Percentiles rank a stretch among this genome's conserved stretches.
Conservation (phyloP, 345 rosid species). For the Combretum micranthum region DNA sequence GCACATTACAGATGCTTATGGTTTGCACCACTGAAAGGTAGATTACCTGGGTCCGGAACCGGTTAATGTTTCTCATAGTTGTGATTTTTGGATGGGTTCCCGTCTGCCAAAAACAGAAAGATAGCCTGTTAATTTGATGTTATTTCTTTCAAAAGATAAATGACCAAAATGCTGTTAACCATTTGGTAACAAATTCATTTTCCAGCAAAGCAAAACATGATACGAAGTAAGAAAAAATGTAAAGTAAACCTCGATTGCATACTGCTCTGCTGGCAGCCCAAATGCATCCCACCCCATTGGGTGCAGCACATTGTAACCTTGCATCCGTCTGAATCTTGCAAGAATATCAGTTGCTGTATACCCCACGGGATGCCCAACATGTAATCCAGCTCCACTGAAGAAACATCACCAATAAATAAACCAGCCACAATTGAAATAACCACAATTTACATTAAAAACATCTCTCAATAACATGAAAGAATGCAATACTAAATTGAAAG, state of each 20-base stretch:
- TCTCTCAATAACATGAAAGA: neutral
- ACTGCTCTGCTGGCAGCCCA: slow-evolving; percentile 97
- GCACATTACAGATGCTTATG: neutral
- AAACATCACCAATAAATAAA: neutral
- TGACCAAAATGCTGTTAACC: no score
- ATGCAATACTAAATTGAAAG: no score
- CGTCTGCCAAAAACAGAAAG: slow-evolving; percentile 36
- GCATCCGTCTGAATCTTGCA: slow-evolving; percentile 84
- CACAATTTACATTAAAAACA: neutral
- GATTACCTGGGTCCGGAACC: slow-evolving; percentile 74
- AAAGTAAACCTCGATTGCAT: slow-evolving; percentile 73
- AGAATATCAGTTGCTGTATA: slow-evolving; percentile 92
- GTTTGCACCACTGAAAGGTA: slow-evolving; percentile 4
- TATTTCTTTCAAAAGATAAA: no score
- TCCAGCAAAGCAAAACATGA: no score
- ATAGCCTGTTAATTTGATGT: no score
- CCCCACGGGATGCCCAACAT: slow-evolving; percentile 95
- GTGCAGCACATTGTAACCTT: slow-evolving; percentile 89
- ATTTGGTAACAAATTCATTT: neutral
- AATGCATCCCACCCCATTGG: slow-evolving; percentile 99
- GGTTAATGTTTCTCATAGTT: slow-evolving; percentile 73
- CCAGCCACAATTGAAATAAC: neutral
- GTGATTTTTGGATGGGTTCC: slow-evolving; percentile 94
- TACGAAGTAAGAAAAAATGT: neutral
- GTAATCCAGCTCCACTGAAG: slow-evolving; percentile 93